Evolutionary conservation across 2,329 filamentous ascomycete species (phyloP), one percentile per base, ranked within the genome.

Genomic region (Ophiostoma novo-ulmi): DNA sequence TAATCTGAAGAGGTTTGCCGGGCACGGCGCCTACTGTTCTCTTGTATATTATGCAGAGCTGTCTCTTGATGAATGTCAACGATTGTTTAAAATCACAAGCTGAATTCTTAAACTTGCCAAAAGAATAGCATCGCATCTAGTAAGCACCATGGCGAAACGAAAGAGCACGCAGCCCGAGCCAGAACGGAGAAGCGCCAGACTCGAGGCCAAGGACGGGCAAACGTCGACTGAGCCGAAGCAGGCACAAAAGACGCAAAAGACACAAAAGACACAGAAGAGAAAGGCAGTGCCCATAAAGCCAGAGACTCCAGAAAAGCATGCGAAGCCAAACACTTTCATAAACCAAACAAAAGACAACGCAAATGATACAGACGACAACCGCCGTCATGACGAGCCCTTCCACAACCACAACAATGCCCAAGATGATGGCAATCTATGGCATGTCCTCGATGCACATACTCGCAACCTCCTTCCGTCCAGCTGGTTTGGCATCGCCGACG

Each of bases 401-500:
- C n/a, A 58, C n/a, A 7, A 11, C n/a, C n/a, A 22, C 52, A 3
- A 1, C 11, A 61, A 35, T 1, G 6, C 3, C 22, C 1, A 11
- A 3, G 55, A 35, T 17, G 2, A 22, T 11, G 11, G 22, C 0
- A 8, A 17, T 7, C 17, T 36, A 11, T 10, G 3, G 20, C 17
- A 39, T 10, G 31, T 36, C 41, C 39, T 22, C 11, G 38, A 61
- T 1, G 38, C 39, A 3, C 20, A 31, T 17, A 65, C 63, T 10
- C 63, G 63, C 36, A 39, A 20, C 8, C 26, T 70, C 52, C 69
- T 69, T 5, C 73, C 73, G 0, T 70, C 70, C 22, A 61, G 61
- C 64, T 39, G 70, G 22, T 73, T 74, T 36, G 74, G 74, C 39
- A 17, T 41, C 3, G 73, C 71, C 41, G 71, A 69, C 61, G 58